Evolutionary conservation across 352 stramenopile genomes (phyloP).

Genomic region (Globisporangium iwayamae): DNA sequence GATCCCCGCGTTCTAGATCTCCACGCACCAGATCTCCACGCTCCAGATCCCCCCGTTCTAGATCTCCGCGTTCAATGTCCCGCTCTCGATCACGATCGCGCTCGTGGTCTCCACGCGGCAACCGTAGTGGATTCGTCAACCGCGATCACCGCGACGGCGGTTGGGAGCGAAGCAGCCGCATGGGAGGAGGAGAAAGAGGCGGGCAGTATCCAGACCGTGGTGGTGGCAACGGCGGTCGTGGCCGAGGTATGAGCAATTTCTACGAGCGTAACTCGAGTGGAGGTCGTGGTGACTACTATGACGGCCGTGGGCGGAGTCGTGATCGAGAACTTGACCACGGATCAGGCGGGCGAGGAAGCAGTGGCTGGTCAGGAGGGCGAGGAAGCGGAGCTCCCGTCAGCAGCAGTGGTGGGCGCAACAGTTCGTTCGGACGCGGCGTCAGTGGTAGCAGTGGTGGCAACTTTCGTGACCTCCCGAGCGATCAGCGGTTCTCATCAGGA

Average conservation of each 20-base stretch:
- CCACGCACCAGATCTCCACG: slow-evolving; percentile 26
- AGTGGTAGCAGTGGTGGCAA: slow-evolving; percentile 19
- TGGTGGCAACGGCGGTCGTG: slow-evolving; percentile 13
- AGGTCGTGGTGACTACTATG: slow-evolving; percentile 28
- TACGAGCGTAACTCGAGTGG: slow-evolving; percentile 19
- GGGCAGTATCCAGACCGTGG: slow-evolving; percentile 16
- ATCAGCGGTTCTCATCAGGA: slow-evolving; percentile 13
- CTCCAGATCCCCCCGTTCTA: slow-evolving; percentile 21
- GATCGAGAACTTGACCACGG: slow-evolving; percentile 32
- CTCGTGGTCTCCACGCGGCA: slow-evolving; percentile 55
- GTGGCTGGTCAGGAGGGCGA: slow-evolving; percentile 12
- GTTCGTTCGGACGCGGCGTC: slow-evolving; percentile 6
- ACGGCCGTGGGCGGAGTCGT: slow-evolving; percentile 27
- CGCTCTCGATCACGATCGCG: slow-evolving; percentile 40
- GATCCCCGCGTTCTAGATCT: slow-evolving; percentile 25
- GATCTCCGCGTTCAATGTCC: slow-evolving; percentile 34
- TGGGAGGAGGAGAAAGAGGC: slow-evolving; percentile 28
- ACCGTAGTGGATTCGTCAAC: slow-evolving; percentile 35
- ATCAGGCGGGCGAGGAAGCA: slow-evolving; percentile 17
- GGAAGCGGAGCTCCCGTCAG: slow-evolving; percentile 14
- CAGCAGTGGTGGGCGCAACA: slow-evolving; percentile 24
- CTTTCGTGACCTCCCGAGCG: slow-evolving; percentile 37
- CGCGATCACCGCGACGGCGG: slow-evolving; percentile 12
- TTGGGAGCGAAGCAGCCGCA: slow-evolving; percentile 14
- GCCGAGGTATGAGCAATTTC: slow-evolving; percentile 22